Conservation (phyloP, 495 filamentous ascomycete species). For the Sabuloglossum arenarium region DNA sequence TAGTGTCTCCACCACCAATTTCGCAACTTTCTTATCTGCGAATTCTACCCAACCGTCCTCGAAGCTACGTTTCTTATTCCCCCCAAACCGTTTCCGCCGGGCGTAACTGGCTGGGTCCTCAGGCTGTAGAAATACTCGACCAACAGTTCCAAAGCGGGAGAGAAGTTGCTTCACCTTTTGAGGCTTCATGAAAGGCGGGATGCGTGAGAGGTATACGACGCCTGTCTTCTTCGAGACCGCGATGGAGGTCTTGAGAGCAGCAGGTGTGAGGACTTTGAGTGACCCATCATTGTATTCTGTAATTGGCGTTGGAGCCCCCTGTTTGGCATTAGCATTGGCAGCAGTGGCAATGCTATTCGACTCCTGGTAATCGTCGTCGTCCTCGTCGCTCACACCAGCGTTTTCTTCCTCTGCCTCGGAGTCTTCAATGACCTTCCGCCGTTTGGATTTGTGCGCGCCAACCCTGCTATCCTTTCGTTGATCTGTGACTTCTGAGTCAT, state of each 20-base stretch:
- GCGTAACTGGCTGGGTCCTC: slow-evolving; percentile 42
- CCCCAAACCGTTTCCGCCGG: slow-evolving; percentile 39
- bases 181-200: slow-evolving; percentile 92
- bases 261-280: not conserved
- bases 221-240: slow-evolving; percentile 31
- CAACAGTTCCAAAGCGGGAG: slow-evolving; percentile 55
- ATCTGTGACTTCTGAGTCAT: not conserved
- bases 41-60: slow-evolving; percentile 95
- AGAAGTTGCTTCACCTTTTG: slow-evolving; percentile 57
- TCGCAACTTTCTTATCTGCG: slow-evolving; percentile 51
- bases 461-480: slow-evolving; percentile 2
- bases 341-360: not conserved
- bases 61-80: slow-evolving; percentile 74
- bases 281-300: not conserved
- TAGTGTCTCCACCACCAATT: slow-evolving; percentile 60
- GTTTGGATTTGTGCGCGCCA: slow-evolving; percentile 1
- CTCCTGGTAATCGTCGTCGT: not conserved
- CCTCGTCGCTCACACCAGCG: not conserved
- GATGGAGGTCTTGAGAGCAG: not conserved
- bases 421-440: not conserved
- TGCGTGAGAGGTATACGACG: slow-evolving; percentile 71
- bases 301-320: not conserved
- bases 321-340: not conserved
- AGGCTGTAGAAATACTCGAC: slow-evolving; percentile 72
- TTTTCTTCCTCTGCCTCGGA: not conserved